Percentiles rank a stretch among this genome's conserved stretches.
Evolutionary conservation across 495 filamentous ascomycete species (phyloP).

Genomic region (Annulohypoxylon nitens): DNA sequence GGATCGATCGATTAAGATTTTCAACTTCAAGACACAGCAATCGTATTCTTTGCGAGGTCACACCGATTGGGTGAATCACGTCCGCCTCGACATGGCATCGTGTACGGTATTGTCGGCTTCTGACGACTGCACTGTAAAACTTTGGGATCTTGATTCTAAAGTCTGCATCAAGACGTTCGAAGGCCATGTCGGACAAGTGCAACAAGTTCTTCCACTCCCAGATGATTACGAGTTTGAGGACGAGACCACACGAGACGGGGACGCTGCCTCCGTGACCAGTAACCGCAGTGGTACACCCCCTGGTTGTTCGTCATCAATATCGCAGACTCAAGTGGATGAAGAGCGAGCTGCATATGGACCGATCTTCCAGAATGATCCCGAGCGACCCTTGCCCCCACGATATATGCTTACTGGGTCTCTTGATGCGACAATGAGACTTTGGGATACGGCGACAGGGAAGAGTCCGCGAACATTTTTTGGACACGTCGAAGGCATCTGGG

Average conservation of each 20-base stretch:
- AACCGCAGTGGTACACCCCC: constrained; percentile 55
- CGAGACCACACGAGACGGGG: constrained; percentile 70
- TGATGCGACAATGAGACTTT: constrained; percentile 91
- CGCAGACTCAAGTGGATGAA: constrained; percentile 52
- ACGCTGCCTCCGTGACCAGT: constrained; percentile 61
- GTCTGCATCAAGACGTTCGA: constrained; percentile 82
- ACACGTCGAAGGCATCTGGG: constrained; percentile 96
- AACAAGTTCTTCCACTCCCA: constrained; percentile 86
- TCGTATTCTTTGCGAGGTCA: constrained; percentile 85
- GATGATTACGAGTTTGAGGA: constrained; percentile 90
- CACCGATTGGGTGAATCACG: constrained; percentile 93
- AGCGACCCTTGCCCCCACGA: constrained; percentile 78
- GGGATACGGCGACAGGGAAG: constrained; percentile 85
- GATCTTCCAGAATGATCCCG: constrained; percentile 65
- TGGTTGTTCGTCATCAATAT: constrained; percentile 32
- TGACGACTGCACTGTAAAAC: constrained; percentile 88
- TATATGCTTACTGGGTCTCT: constrained; percentile 94
- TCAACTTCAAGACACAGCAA: constrained; percentile 88
- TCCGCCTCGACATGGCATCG: constrained; percentile 82
- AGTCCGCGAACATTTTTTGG: constrained; percentile 95
- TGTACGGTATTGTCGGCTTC: constrained; percentile 92
- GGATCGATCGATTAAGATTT: constrained; percentile 91
- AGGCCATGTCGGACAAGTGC: constrained; percentile 96
- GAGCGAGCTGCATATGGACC: constrained; percentile 67
- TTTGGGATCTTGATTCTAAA: constrained; percentile 93